Conservation (phyloP, 2,329 filamentous ascomycete genomes). For the Penicillium sp. region DNA sequence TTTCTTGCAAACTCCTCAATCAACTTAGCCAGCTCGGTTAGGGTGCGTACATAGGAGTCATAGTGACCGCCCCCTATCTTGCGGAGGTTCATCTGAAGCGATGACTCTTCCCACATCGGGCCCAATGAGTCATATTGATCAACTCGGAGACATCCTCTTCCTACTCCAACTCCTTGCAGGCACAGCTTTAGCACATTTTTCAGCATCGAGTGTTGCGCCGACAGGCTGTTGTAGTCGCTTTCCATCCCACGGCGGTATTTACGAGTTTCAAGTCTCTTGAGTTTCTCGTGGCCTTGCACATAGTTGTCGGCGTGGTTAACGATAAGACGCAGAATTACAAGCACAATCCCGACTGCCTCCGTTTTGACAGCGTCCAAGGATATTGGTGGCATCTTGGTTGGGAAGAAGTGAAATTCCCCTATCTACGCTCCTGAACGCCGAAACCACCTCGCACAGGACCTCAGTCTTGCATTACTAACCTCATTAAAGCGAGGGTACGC, state of each 20-base stretch:
- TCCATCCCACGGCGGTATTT: constrained; percentile 16
- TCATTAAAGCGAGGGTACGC: too few species aligned
- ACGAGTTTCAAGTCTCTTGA: constrained; percentile 16
- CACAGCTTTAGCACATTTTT: neutral
- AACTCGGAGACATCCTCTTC: neutral
- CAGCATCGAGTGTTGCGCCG: neutral
- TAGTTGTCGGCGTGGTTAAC: constrained; percentile 22
- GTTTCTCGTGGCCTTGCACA: constrained; percentile 17
- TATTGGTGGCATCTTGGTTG: too few species aligned
- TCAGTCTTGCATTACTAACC: too few species aligned
- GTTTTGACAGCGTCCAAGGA: neutral
- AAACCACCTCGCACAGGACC: too few species aligned
- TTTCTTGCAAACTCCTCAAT: neutral
- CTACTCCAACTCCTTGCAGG: neutral
- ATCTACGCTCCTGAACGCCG: too few species aligned
- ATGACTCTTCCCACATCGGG: neutral
- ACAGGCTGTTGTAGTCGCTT: constrained; percentile 6
- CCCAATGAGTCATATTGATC: neutral
- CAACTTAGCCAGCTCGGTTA: neutral
- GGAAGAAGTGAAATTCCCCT: too few species aligned
- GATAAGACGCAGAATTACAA: constrained; percentile 23
- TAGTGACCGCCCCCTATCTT: neutral
- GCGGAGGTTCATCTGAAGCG: neutral
- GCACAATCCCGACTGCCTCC: constrained; percentile 13
- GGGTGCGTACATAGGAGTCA: neutral